Conservation (phyloP, 805 yeast genomes). For the Yarrowia yakushimensis region DNA sequence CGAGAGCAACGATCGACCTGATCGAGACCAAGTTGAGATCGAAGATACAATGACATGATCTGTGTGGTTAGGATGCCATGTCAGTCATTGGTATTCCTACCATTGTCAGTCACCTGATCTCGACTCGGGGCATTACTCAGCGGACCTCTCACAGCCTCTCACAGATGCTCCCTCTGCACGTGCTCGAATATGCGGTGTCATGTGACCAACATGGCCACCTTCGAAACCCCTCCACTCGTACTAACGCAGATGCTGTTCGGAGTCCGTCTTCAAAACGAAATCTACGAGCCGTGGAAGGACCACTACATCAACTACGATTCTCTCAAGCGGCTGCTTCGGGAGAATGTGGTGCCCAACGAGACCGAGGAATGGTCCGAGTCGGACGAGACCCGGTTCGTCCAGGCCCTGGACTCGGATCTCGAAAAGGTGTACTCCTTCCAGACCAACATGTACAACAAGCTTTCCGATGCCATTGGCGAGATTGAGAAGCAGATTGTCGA, state of each 20-base stretch:
- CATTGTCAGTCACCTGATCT: no score
- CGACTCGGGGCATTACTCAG: no score
- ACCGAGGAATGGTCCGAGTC: constrained; percentile 69
- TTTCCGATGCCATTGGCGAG: constrained; percentile 59
- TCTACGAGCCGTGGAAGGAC: constrained; percentile 85
- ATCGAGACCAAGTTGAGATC: no score
- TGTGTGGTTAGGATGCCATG: no score
- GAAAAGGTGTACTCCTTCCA: constrained; percentile 93
- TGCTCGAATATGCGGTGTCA: no score
- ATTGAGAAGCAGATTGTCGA: constrained; percentile 59
- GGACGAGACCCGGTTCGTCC: constrained; percentile 79
- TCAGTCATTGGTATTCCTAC: no score
- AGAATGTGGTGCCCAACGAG: constrained; percentile 38
- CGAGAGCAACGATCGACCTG: no score
- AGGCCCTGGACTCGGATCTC: constrained; percentile 71
- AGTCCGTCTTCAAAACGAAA: constrained; percentile 73
- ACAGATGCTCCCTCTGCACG: no score
- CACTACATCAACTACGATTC: constrained; percentile 90
- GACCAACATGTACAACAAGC: constrained; percentile 59
- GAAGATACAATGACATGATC: no score
- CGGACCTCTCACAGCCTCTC: no score
- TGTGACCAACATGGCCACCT: no score
- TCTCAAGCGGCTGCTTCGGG: constrained; percentile 75
- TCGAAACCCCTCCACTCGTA: no score
- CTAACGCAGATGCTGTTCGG: constrained; percentile 65